Evolutionary conservation across 2,329 filamentous ascomycete genomes (phyloP).

Genomic region (Fusarium buharicum): DNA sequence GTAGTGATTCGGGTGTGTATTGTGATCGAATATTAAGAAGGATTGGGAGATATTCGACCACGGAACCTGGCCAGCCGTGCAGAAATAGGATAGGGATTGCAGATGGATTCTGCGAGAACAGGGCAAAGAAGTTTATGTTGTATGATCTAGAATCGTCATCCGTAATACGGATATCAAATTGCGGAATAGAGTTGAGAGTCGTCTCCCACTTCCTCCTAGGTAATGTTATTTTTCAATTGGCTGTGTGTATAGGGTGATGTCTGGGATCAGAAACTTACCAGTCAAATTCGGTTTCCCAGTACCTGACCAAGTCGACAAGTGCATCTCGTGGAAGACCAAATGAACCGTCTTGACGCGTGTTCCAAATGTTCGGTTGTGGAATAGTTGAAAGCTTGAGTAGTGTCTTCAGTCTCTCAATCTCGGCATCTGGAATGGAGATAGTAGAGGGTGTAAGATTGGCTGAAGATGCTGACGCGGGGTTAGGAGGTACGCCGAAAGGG

Average conservation of each 20-base stretch:
- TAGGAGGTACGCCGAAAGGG: constrained; percentile 1
- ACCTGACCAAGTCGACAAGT: background rate
- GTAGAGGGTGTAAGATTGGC: constrained; percentile 17
- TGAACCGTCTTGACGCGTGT: background rate
- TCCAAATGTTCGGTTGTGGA: constrained; percentile 5
- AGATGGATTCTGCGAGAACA: constrained; percentile 12
- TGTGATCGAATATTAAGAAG: constrained; percentile 10
- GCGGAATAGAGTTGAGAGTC: constrained; percentile 24
- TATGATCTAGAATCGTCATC: constrained; percentile 19
- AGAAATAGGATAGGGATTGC: constrained; percentile 18
- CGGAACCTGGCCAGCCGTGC: constrained; percentile 34
- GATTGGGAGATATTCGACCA: constrained; percentile 29
- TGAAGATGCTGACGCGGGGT: constrained; percentile 8
- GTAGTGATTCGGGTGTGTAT: background rate
- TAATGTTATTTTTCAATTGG: too few species aligned
- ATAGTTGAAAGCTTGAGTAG: constrained; percentile 16
- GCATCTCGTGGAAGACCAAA: constrained; percentile 1
- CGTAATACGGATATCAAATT: constrained; percentile 21
- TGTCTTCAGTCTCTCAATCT: constrained; percentile 7
- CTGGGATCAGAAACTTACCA: background rate
- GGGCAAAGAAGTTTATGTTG: constrained; percentile 21
- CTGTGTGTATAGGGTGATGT: too few species aligned
- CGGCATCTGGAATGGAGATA: constrained; percentile 2
- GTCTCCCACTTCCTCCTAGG: constrained; percentile 25
- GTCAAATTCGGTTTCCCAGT: constrained; percentile 13